Base-by-base conservation (phyloP, 2,329 filamentous ascomycete genomes). In the Pseudofabraea citricarpa region DNA sequence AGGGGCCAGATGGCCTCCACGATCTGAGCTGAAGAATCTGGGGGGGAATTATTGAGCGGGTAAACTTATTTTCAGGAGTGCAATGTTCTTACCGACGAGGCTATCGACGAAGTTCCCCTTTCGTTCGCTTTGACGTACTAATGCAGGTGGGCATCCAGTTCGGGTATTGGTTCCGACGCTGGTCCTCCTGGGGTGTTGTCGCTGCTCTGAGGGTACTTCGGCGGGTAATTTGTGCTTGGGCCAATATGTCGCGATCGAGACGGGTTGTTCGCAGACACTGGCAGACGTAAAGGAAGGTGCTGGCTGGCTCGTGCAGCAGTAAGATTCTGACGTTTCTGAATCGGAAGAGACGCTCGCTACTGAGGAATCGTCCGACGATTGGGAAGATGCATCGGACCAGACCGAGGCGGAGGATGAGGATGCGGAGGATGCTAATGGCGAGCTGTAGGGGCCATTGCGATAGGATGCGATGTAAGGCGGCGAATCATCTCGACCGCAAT, bases 1-100 rank as follows among this genome's bases (percentile, higher is more conserved):
- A 91, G 75, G 36, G 93, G 90, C 93, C 93, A 98, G 59, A 98
- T 95, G 42, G 87, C 87, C 72, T 96, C 90, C 39, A 98, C 90
- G 65, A 97, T 95, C 67, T 95, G 89, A 43, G 93, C 93, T 41
- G 93, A 93, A 57, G 91, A 95, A 80, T 96, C 91, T 96, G 76
- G 43, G 62, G n/a, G 55, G 59, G 49, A 50, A 43, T 39, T 46
- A 52, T 66, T 68, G 57, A 68, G 64, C 58, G 49, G 41, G 50
- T 45, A 56, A 16, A 54, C 57, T 47, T 52, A 40, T 41, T 52
- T 47, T 43, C 53, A 46, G 56, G 56, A 56, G 59, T 57, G 49
- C 53, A 49, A 50, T 63, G 49, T 58, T 62, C 91, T 88, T 89
- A 96, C 91, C 91, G 73, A 96, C 90, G 66, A 96, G 87, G 67